Evolutionary conservation across 1,284 basidiomycete genomes (phyloP), one percentile per base, ranked within the genome.

Genomic region (Ganoderma resinaceum): DNA sequence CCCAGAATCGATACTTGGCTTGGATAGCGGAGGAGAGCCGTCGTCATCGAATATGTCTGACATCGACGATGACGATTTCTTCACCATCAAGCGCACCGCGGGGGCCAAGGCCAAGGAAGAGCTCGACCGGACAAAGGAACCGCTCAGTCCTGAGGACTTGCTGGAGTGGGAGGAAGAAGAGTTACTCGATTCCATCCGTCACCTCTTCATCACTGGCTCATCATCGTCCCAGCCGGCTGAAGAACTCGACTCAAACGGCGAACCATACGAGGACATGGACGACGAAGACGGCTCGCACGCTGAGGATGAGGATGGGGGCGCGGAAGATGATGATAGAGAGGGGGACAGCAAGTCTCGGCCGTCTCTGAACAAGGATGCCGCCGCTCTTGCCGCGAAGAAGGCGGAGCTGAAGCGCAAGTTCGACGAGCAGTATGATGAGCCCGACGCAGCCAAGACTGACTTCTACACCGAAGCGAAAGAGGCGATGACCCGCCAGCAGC

Each of bases 381-480:
- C 86, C 1, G 82, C 87, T 1, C 88, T 98, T 37, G 89, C 92
- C 6, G 87, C 88, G 53, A 99, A 98, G 83, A 99, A 99, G 82
- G 95, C 93, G 74, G 90, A 88, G 1, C 86, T 99, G 67, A 98
- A 98, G 80, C 91, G 92, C 73, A 97, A 97, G 79, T 99, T 99
- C 78, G 95, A 99, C 82, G 95, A 96, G 77, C 94, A 98, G 80
- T 98, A 98, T 80, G 96, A 98, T 78, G 95, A 96, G 76, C 93
- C 94, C 1, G 93, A 94, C 68, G 84, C 85, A 20, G 83, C 87
- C 40, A 91, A 92, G 76, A 82, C 91, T 80, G 94, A 96, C 77
- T 97, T 97, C 78, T 98, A 97, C 82, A 90, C 93, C 63, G 89
- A 93, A 78, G 92, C 95, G 79, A 99, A 99, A 82, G 95, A 95